phyloP scores from a whole-genome alignment of 2,329 filamentous ascomycete genomes.

The Sarocladium strictum region DNA sequence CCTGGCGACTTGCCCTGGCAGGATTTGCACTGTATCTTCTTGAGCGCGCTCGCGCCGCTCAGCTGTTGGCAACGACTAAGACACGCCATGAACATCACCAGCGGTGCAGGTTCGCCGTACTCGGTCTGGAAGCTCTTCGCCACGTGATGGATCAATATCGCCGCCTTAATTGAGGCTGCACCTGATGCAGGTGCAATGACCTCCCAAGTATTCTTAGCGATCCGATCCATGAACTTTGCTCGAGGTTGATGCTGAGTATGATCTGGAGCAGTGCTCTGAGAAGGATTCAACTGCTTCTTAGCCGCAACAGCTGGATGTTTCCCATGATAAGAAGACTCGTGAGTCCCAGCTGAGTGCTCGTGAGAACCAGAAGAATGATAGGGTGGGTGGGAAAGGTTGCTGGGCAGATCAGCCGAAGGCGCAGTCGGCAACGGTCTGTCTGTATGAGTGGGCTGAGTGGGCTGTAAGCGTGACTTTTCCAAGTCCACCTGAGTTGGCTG shows the following conservation, averaged over 20 bases:
- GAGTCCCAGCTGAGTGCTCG: too few species aligned
- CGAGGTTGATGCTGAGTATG: background rate
- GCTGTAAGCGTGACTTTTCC: background rate
- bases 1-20: conserved; percentile 43
- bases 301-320: background rate
- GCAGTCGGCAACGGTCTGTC: background rate
- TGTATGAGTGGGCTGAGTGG: background rate
- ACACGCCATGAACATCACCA: conserved; percentile 55
- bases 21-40: conserved; percentile 48
- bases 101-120: conserved; percentile 50
- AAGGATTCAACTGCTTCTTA: background rate
- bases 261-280: background rate
- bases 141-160: conserved; percentile 58
- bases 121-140: conserved; percentile 49
- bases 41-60: conserved; percentile 48
- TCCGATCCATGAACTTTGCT: conserved; percentile 35
- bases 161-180: conserved; percentile 55
- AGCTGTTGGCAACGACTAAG: conserved; percentile 51
- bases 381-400: too few species aligned
- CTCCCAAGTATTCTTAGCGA: conserved; percentile 59
- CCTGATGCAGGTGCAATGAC: conserved; percentile 52
- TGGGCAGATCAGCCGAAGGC: too few species aligned
- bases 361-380: too few species aligned
- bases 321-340: too few species aligned
- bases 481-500: background rate